phyloP scores from a whole-genome alignment of 108 stramenopile genomes.

The Cyclotella sp. region DNA sequence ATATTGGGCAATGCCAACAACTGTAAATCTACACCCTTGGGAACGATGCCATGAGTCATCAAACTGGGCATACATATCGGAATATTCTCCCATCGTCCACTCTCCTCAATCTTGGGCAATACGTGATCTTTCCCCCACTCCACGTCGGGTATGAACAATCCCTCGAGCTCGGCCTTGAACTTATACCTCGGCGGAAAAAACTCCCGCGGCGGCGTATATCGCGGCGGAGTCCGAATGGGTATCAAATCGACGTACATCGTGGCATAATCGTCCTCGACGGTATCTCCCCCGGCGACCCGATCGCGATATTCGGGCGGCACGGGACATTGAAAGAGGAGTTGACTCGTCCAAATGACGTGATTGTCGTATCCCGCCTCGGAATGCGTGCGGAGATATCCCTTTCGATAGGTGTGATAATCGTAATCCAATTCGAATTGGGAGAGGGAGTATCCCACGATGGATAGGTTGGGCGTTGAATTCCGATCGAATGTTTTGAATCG shows the following conservation, averaged over 20 bases:
- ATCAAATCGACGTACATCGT: conserved; percentile 84
- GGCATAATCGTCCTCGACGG: conserved; percentile 75
- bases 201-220: conserved; percentile 69
- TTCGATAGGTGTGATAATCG: conserved; percentile 76
- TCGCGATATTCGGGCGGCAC: conserved; percentile 66
- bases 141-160: conserved; percentile 56
- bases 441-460: conserved; percentile 73
- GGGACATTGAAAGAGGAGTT: conserved; percentile 85
- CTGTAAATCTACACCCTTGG: conserved; percentile 36
- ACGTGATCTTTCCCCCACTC: conserved; percentile 81
- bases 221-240: conserved; percentile 85
- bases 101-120: conserved; percentile 73
- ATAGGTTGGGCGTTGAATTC: conserved; percentile 23
- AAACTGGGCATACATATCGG: conserved; percentile 55
- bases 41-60: conserved; percentile 41
- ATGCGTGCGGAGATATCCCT: conserved; percentile 61
- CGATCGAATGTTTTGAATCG: conserved; percentile 72
- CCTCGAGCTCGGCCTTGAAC: conserved; percentile 16
- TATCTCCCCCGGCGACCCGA: conserved; percentile 54
- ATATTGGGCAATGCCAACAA: conserved; percentile 24
- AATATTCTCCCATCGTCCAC: conserved; percentile 90
- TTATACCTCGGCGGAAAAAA: conserved; percentile 69
- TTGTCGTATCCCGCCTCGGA: conserved; percentile 72
- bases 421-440: conserved; percentile 75
- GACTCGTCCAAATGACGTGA: conserved; percentile 76